Evolutionary conservation across 768 basidiomycete species (phyloP), one percentile per base, ranked within the genome.

Genomic region (Mycena rosella): DNA sequence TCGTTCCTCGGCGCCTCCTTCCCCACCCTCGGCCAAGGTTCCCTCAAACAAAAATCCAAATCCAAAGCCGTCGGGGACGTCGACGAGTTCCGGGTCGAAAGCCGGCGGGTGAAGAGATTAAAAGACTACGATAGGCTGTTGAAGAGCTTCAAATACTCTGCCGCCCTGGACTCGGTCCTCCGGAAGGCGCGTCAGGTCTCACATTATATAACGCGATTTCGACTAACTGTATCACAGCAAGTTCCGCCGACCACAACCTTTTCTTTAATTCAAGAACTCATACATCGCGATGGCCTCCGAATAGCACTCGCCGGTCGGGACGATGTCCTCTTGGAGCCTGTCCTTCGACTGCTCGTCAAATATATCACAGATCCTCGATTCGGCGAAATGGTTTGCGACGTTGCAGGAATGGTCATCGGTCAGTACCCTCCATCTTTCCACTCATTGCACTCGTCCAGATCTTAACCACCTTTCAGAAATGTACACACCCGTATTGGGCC

Each of bases 71-170:
- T 83, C 3, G 88, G 87, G 13, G 92, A 93, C 73, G 82, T 84
- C 3, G 86, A 94, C 63, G 96, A 98, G 76, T 85, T 94, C 61
- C 88, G 88, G 70, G 86, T 97, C 18, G 92, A 95, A 79, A 89
- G 84, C 62, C 87, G 87, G 76, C 85, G 91, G 65, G 87, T 81
- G 76, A 90, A 86, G 76, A 86, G 88, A 67, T 80, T 99, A 52
- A 91, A 87, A 77, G 92, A 95, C 61, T 98, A 98, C 79, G 98
- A 99, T 78, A 88, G 88, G 73, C 82, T 95, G 57, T 83, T 99
- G 54, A 99, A 99, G 78, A 84, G 82, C 42, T 99, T 99, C 85
- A 94, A 94, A 75, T 99, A 99, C 78, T 92, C 92, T 10, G 95
- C 95, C 38, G 98, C 98, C 6, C 81, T 99, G 60, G 97, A 99